Evolutionary conservation across 371 early-diverging fungal species (phyloP).

Genomic region (Parasitella parasitica): DNA sequence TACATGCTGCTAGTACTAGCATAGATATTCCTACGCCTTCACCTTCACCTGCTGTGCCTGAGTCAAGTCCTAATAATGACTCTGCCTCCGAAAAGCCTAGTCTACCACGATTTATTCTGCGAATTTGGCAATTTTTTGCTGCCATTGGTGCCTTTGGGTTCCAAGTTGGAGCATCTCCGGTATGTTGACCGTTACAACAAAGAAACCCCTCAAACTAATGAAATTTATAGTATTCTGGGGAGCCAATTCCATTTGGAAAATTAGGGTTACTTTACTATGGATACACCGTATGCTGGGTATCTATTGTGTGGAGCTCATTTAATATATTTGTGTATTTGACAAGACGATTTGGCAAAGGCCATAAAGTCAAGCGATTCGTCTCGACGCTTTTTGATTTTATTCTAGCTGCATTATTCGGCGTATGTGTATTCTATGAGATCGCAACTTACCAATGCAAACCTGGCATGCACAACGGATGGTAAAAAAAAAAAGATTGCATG

Average conservation of each 20-base stretch:
- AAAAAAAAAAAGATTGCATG: neutral
- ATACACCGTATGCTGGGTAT: constrained; percentile 23
- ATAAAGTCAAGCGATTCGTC: constrained; percentile 29
- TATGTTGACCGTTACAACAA: constrained; percentile 5
- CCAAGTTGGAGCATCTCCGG: constrained; percentile 39
- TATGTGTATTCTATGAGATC: constrained; percentile 31
- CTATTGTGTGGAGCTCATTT: constrained; percentile 29
- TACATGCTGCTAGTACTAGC: constrained; percentile 1
- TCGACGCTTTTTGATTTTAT: constrained; percentile 19
- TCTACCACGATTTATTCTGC: constrained; percentile 15
- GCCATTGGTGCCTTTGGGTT: constrained; percentile 42
- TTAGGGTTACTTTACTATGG: constrained; percentile 25
- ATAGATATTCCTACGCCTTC: constrained; percentile 7
- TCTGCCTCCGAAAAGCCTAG: neutral
- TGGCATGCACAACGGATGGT: constrained; percentile 36
- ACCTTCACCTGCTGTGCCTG: neutral
- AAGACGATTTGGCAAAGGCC: constrained; percentile 24
- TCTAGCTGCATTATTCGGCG: constrained; percentile 34
- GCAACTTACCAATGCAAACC: constrained; percentile 34
- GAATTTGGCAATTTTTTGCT: constrained; percentile 34
- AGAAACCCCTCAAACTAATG: neutral
- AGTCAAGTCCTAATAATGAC: neutral
- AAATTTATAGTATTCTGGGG: constrained; percentile 14
- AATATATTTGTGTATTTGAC: constrained; percentile 32
- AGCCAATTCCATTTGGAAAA: constrained; percentile 16